Evolutionary conservation across 306 rosid genomes (phyloP).

Genomic region (Malus sieversii): DNA sequence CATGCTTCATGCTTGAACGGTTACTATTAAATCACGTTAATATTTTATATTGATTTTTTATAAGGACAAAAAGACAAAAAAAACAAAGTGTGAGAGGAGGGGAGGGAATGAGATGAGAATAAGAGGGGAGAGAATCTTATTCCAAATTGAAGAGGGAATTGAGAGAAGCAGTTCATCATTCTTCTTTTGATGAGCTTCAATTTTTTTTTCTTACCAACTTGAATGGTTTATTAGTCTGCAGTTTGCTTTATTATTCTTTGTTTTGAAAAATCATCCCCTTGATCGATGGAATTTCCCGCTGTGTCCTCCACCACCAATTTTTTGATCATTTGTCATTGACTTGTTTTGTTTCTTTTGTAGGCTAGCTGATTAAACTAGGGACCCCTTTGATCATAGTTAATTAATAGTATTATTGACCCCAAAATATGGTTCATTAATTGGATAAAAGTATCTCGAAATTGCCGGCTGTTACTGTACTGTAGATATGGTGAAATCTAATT

Average conservation of each 20-base stretch:
- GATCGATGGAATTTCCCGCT: constrained; percentile 28
- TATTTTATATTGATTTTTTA: too few relatives aligned
- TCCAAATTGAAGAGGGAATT: not conserved
- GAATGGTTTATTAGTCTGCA: constrained; percentile 39
- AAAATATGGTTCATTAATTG: not conserved
- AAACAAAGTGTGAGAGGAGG: too few relatives aligned
- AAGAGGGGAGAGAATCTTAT: constrained; percentile 13
- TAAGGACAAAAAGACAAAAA: too few relatives aligned
- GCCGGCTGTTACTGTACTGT: constrained; percentile 24
- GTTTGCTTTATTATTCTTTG: constrained; percentile 28
- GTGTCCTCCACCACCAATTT: constrained; percentile 22
- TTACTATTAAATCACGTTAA: too few relatives aligned
- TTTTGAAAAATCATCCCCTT: constrained; percentile 32
- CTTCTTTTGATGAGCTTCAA: constrained; percentile 40
- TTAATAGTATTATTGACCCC: not conserved
- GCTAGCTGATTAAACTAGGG: constrained; percentile 24
- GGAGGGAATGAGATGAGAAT: constrained; percentile 9
- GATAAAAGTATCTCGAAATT: constrained; percentile 21
- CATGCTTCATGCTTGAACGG: too few relatives aligned
- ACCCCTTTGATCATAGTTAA: constrained; percentile 11
- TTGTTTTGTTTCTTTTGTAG: constrained; percentile 22
- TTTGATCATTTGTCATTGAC: constrained; percentile 52
- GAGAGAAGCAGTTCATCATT: constrained; percentile 20
- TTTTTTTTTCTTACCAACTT: constrained; percentile 18
- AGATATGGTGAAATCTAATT: constrained; percentile 30